These are phyloP conservation scores for Aspergillus sp. DNA, from an alignment of 2,329 filamentous ascomycete genomes.

Conservation along the genomic window DNA sequence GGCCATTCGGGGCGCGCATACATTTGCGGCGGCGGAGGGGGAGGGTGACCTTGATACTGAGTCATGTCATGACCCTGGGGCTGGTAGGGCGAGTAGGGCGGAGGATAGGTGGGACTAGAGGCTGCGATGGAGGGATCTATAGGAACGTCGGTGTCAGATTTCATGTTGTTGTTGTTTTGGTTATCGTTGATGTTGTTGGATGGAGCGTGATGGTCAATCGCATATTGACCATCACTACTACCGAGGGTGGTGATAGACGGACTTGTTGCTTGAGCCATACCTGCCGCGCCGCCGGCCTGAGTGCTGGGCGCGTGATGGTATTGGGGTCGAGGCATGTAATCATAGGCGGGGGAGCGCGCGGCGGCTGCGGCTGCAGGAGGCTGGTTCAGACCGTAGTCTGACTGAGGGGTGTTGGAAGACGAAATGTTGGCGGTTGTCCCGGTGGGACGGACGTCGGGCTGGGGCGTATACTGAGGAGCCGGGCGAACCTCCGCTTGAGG, in stretches of 20 bases:
- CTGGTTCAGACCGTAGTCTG: slow-evolving; percentile 78
- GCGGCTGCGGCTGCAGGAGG: slow-evolving; percentile 44
- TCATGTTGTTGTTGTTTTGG: slow-evolving; percentile 49
- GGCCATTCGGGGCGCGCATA: slow-evolving; percentile 43
- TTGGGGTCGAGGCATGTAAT: slow-evolving; percentile 71
- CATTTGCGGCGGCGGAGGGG: slow-evolving; percentile 41
- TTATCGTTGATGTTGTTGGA: slow-evolving; percentile 44
- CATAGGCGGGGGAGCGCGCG: slow-evolving; percentile 77
- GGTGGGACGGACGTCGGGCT: slow-evolving; percentile 68
- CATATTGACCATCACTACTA: slow-evolving; percentile 56
- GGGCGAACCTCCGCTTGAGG: slow-evolving; percentile 33
- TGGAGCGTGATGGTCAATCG: slow-evolving; percentile 51
- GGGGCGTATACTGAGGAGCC: slow-evolving; percentile 66
- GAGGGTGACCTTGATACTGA: slow-evolving; percentile 52
- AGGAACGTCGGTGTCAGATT: slow-evolving; percentile 95
- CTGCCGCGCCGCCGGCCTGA: slow-evolving; percentile 67
- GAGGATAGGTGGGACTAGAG: slow-evolving; percentile 84
- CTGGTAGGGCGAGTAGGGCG: slow-evolving; percentile 80
- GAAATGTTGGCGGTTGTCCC: slow-evolving; percentile 54
- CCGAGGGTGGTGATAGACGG: slow-evolving; percentile 76
- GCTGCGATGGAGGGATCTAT: slow-evolving; percentile 98
- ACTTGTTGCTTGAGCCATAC: slow-evolving; percentile 99
- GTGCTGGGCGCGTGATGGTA: slow-evolving; percentile 69
- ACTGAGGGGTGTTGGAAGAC: slow-evolving; percentile 73
- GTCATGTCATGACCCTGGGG: slow-evolving; percentile 78